Conservation (phyloP, 2,329 filamentous ascomycete species). For the Diaporthe sp. region DNA sequence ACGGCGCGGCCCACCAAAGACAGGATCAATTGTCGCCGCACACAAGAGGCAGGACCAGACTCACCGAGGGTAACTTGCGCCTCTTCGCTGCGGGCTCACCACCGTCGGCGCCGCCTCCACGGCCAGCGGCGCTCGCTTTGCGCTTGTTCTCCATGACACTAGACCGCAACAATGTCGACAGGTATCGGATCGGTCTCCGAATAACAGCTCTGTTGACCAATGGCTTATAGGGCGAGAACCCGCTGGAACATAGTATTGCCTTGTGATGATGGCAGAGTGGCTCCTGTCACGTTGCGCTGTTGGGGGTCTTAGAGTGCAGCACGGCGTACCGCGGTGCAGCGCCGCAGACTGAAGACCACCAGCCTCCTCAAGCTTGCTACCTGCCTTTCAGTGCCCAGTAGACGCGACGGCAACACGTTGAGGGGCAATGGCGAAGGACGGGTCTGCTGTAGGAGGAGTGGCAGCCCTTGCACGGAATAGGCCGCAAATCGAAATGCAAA, state of each 20-base stretch:
- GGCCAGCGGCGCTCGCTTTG: constrained; percentile 61
- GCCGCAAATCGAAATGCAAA: neutral
- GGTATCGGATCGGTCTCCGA: neutral
- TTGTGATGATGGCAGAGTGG: constrained; percentile 12
- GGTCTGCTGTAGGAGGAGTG: neutral
- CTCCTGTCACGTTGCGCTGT: constrained; percentile 12
- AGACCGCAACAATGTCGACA: constrained; percentile 34
- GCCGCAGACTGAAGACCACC: neutral
- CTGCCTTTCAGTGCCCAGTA: neutral
- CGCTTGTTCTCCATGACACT: constrained; percentile 68
- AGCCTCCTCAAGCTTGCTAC: neutral
- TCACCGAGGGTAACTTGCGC: constrained; percentile 65
- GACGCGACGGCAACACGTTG: neutral
- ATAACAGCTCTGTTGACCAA: neutral
- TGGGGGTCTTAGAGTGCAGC: constrained; percentile 7
- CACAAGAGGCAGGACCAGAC: constrained; percentile 40
- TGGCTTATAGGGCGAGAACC: constrained; percentile 21
- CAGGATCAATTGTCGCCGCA: constrained; percentile 36
- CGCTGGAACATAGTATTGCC: constrained; percentile 8
- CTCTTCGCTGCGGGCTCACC: constrained; percentile 69
- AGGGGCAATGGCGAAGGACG: neutral
- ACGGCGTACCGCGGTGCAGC: neutral
- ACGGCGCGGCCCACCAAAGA: constrained; percentile 26
- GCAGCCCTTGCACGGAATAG: neutral
- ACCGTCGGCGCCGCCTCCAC: constrained; percentile 55